Conservation (phyloP, 164 flowering plant genomes). For the Akebia trifoliata region DNA sequence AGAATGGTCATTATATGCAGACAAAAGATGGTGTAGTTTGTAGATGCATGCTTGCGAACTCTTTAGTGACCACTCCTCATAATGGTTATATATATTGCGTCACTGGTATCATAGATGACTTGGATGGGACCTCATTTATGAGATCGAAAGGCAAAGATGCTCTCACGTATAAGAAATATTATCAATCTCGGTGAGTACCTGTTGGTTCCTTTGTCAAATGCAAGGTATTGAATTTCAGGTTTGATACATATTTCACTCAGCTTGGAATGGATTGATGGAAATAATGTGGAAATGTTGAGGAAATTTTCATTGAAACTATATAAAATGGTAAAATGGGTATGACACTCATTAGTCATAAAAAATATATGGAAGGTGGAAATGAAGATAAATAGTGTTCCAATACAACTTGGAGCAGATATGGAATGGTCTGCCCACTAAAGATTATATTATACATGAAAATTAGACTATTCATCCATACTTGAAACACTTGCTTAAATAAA, state of each 20-base stretch:
- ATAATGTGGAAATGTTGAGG: no score
- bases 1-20: constrained; percentile 23
- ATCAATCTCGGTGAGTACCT: constrained; percentile 36
- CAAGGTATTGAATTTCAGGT: neutral
- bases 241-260: neutral
- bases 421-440: no score
- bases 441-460: no score
- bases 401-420: no score
- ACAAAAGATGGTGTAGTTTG: constrained; percentile 45
- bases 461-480: no score
- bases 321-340: neutral
- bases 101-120: constrained; percentile 30
- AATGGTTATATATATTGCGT: constrained; percentile 52
- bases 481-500: no score
- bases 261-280: no score
- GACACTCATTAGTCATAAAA: neutral
- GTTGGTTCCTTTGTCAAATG: neutral
- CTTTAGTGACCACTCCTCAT: constrained; percentile 76
- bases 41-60: constrained; percentile 44
- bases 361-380: no score
- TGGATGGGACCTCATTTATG: constrained; percentile 53
- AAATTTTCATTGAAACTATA: no score
- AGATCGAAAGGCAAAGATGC: constrained; percentile 17
- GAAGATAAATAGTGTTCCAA: no score
- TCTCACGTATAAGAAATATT: constrained; percentile 49